These are phyloP conservation scores for Zymoseptoria brevis DNA, from an alignment of 2,329 filamentous ascomycete genomes.

Conservation along the genomic window DNA sequence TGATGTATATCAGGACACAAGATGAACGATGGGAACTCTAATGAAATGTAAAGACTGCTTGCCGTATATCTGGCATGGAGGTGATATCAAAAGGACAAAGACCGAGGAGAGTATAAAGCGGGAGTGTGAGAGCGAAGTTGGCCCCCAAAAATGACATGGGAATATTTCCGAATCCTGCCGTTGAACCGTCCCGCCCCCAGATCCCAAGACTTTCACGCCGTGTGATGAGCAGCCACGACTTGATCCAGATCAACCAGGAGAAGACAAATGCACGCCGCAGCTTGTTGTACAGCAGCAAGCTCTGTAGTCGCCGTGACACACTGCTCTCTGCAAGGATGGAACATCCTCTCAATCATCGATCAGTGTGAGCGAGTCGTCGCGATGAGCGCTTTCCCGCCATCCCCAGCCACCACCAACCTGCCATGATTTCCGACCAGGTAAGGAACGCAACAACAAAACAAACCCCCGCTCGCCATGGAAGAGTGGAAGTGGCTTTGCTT, in stretches of 20 bases:
- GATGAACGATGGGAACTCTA: neutral
- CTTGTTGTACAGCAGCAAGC: neutral
- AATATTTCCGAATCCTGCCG: neutral
- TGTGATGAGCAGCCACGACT: neutral
- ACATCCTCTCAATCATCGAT: neutral
- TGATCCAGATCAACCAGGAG: neutral
- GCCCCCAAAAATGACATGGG: neutral
- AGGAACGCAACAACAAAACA: neutral
- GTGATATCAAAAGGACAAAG: constrained; percentile 1
- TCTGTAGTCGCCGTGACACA: neutral
- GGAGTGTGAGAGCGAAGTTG: neutral
- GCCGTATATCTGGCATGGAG: too few species aligned
- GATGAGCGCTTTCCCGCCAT: neutral
- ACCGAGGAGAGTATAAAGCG: too few species aligned
- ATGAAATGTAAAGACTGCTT: neutral
- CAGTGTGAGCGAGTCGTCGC: neutral
- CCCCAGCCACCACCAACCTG: neutral
- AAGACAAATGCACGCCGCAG: neutral
- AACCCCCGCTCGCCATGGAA: neutral
- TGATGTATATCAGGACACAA: neutral
- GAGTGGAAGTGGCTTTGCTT: neutral
- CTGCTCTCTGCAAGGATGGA: neutral
- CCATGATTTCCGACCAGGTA: neutral
- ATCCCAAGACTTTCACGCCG: neutral
- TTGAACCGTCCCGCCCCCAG: neutral